Base-by-base conservation (phyloP, 345 rosid genomes). In the Sisymbrium altissimum region DNA sequence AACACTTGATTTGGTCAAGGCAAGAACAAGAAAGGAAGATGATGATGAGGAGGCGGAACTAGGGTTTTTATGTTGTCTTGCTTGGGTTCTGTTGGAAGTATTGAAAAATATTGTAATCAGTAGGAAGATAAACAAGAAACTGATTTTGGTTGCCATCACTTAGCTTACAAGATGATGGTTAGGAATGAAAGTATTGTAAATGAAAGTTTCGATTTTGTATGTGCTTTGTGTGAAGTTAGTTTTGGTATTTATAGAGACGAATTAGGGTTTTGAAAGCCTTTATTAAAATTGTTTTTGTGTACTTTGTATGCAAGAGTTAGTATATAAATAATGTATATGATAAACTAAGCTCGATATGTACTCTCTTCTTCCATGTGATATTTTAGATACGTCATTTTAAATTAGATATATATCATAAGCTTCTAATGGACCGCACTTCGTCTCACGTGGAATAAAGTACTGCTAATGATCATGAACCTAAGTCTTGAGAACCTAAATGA, bases 1-100 rank as follows among this genome's bases (percentile, higher is more conserved):
- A 72, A 69, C 63, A 66, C 72, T 83, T 21, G 87, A 81, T 69
- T 71, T 82, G 49, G 72, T 82, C 4, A 91, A 81, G 71, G 84
- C 85, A 46, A 91, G 83, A 56, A 91, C 80, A 23, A 85, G 78
- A 19, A 79, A 73, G 9, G 75, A 66, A 57, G 78, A 29, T 27
- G 29, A 27, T 27, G 29, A 32, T 30, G 68, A 55, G 13, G 80
- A 63, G 9, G 71, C 44, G 12, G 62, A 71, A 48, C 39, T 74
- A 70, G 79, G 83, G 71, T 21, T 83, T 64, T 49, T 66, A 27
- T 58, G 72, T 46, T 41, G 75, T 68, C 62, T 76, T 70, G 84
- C 90, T 59, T 78, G 70, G 82, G 73, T 71, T 64, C 30, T 82
- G 15, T 29, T 76, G 74, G 41, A 73, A 65, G 75, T 36, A n/a